Evolutionary conservation across 176 grass and related monocot genomes (phyloP), one percentile per base, ranked within the genome.

Genomic region (Calamus simplicifolius): DNA sequence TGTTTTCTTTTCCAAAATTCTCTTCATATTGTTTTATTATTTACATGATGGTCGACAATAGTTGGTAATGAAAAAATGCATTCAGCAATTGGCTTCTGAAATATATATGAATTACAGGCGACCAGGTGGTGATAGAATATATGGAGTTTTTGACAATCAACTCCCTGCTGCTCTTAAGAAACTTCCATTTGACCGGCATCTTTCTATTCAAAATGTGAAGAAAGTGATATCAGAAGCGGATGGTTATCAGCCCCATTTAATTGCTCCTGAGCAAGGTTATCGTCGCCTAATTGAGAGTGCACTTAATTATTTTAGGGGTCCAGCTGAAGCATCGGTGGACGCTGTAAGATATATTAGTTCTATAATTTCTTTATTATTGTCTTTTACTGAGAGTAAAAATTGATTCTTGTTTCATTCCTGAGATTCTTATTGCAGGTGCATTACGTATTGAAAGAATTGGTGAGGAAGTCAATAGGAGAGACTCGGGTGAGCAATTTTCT

Each of bases 211-310:
- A 77, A 91, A 97, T 77, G 92, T 97, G 48, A 97, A 79, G 70
- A 78, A 80, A 67, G 75, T 91, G 62, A 69, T 97, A 18, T 97
- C 92, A 55, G 78, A 97, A 73, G 92, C 92, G 63, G 92, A 97
- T 70, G 87, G 92, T 51, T 97, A 97, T 74, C 92, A 91, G 52
- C 92, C 92, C 29, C 92, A 97, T 62, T 75, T 97, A 72, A 85
- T 97, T 77, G 92, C 92, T 85, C 92, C 92, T 56, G 92, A 97
- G 69, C 92, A 97, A 77, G 92, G 92, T 51, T 97, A 97, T 51
- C 86, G 92, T 19, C 87, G 84, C 61, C 52, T 97, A 30, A 97
- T 97, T 56, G 87, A 97, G 58, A 85, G 87, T 82, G 50, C 84
- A 82, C 84, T 97, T 49, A 85, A 66, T 82, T 97, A 82, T 79